Evolutionary conservation across 2,329 filamentous ascomycete species (phyloP).

Genomic region (Aspergillus piperis): DNA sequence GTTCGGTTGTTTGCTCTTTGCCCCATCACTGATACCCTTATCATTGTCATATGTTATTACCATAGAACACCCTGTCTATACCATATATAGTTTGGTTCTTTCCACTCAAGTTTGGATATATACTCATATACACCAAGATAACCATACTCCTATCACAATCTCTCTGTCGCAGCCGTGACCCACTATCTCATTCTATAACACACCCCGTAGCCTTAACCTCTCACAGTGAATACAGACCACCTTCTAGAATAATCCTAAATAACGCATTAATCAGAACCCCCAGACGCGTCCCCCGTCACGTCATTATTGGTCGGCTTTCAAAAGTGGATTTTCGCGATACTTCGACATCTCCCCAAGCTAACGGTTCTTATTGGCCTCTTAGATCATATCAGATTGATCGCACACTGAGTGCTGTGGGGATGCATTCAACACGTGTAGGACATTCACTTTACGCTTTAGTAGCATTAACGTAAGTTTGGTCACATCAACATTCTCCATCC

Average conservation of each 20-base stretch:
- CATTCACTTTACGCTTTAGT: not conserved
- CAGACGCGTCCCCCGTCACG: not conserved
- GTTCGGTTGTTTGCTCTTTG: not conserved
- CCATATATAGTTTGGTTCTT: not conserved
- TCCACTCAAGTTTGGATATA: not conserved
- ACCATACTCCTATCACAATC: not conserved
- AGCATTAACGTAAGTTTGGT: not conserved
- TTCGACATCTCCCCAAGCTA: not conserved
- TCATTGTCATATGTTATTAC: not conserved
- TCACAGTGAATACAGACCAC: not conserved
- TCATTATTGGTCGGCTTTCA: not conserved
- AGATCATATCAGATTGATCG: not conserved
- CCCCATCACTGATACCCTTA: constrained; percentile 12
- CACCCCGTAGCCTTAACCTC: not conserved
- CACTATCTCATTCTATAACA: not conserved
- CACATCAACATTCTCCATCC: not conserved
- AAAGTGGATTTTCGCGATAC: not conserved
- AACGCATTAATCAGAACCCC: not conserved
- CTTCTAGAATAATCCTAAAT: not conserved
- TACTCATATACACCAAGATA: not conserved
- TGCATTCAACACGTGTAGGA: not conserved
- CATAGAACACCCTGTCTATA: not conserved
- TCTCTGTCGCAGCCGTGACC: not conserved
- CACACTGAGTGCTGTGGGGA: not conserved
- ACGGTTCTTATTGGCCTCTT: not conserved